Conservation (phyloP, 495 filamentous ascomycete genomes). For the Aspergillus avenaceus region DNA sequence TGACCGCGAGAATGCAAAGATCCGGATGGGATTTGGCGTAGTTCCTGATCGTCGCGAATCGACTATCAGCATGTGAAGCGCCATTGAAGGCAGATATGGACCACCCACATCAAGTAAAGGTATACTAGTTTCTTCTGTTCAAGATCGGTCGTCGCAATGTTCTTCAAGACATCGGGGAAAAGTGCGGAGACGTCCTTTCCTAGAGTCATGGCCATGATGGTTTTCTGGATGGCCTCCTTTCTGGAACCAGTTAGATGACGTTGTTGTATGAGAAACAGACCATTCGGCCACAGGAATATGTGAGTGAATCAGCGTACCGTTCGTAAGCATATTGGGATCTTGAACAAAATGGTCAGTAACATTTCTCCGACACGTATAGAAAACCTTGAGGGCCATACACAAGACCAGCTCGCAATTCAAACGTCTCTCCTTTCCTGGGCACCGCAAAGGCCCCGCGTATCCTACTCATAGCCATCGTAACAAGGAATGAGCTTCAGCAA, state of each 20-base stretch:
- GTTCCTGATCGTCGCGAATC: conserved; percentile 59
- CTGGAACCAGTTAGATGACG: conserved; percentile 41
- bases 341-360: conserved; percentile 23
- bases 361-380: conserved; percentile 7
- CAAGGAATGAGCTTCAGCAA: conserved; percentile 34
- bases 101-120: conserved; percentile 86
- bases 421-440: conserved; percentile 96
- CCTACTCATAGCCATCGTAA: conserved; percentile 86
- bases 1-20: conserved; percentile 97
- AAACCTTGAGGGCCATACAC: conserved; percentile 52
- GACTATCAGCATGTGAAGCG: conserved; percentile 7
- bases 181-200: conserved; percentile 97
- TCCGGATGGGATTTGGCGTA: conserved; percentile 99
- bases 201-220: conserved; percentile 99
- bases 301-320: conserved; percentile 52
- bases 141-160: conserved; percentile 90
- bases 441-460: conserved; percentile 89
- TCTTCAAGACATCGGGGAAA: conserved; percentile 98
- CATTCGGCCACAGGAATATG: background rate
- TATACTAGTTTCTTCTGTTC: conserved; percentile 99
- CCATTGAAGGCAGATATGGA: background rate
- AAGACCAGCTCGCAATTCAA: conserved; percentile 92
- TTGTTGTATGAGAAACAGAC: background rate
- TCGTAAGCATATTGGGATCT: conserved; percentile 98
- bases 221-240: conserved; percentile 98